Evolutionary conservation across 106 monocot species (phyloP).

Genomic region (Xerophyta viscosa): DNA sequence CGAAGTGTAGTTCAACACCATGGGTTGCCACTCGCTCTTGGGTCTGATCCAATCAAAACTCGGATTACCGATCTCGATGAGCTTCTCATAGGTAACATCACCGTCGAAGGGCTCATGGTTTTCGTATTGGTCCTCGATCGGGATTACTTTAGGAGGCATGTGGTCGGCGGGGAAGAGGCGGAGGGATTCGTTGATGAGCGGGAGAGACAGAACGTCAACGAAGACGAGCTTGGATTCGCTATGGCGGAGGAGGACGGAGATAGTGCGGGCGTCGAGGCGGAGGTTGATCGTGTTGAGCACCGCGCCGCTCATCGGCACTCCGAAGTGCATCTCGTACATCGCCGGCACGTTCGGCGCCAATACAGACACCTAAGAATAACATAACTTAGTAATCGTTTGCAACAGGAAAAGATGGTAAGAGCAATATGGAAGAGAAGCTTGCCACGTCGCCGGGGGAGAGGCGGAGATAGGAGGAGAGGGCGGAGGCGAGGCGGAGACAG

Average conservation of each 20-base stretch:
- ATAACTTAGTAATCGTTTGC: too few species aligned
- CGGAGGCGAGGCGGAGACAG: slow-evolving; percentile 51
- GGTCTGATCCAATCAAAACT: slow-evolving; percentile 28
- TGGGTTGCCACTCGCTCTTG: slow-evolving; percentile 24
- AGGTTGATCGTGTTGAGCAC: too few species aligned
- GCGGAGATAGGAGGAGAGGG: slow-evolving; percentile 21
- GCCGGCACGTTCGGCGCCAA: too few species aligned
- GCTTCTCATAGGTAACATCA: slow-evolving; percentile 9
- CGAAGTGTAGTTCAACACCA: slow-evolving; percentile 40
- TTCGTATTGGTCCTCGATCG: slow-evolving; percentile 29
- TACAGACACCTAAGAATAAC: too few species aligned
- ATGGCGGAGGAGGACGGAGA: too few species aligned
- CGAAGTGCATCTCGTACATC: too few species aligned
- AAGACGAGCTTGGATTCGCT: too few species aligned
- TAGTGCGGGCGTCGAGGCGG: too few species aligned
- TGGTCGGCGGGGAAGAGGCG: slow-evolving; percentile 8
- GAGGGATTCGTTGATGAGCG: slow-evolving; percentile 15
- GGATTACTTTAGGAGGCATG: slow-evolving; percentile 15
- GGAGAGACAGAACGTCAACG: slow-evolving; percentile 10
- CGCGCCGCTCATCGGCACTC: too few species aligned
- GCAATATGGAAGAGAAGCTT: neutral
- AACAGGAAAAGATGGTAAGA: too few species aligned
- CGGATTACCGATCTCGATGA: slow-evolving; percentile 14
- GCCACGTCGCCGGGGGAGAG: slow-evolving; percentile 48
- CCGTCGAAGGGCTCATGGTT: neutral